Evolutionary conservation across 192 early-diverging fungal species (phyloP).

Genomic region (Backusella westeae): DNA sequence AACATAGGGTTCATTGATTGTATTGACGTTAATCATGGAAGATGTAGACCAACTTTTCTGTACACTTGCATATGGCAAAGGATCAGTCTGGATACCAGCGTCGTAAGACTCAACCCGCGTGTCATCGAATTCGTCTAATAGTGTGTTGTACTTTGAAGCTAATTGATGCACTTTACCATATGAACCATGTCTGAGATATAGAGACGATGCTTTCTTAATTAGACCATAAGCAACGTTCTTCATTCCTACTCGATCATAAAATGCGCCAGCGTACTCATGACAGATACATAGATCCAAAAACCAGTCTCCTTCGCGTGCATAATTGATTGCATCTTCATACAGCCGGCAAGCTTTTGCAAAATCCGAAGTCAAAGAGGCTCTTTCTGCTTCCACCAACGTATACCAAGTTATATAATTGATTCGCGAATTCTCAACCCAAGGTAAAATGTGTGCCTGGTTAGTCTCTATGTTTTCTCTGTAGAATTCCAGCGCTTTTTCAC

Average conservation of each 20-base stretch:
- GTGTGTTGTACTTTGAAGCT: conserved; percentile 6
- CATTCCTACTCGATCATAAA: conserved; percentile 21
- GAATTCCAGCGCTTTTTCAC: neutral
- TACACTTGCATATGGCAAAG: conserved; percentile 12
- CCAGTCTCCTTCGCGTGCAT: conserved; percentile 26
- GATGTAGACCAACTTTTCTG: conserved; percentile 18
- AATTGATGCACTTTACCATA: conserved; percentile 35
- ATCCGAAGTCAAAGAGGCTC: conserved; percentile 7
- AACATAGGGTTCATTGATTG: conserved; percentile 12
- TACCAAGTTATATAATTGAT: conserved; percentile 30
- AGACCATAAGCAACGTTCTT: conserved; percentile 26
- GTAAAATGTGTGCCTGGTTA: conserved; percentile 13
- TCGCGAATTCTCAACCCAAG: conserved; percentile 17
- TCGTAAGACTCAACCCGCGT: conserved; percentile 1
- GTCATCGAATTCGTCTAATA: conserved; percentile 24
- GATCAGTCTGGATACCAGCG: conserved; percentile 30
- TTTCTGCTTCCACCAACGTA: conserved; percentile 29
- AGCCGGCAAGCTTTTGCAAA: conserved; percentile 11
- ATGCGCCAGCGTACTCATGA: conserved; percentile 34
- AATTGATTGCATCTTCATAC: conserved; percentile 34
- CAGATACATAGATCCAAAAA: conserved; percentile 25
- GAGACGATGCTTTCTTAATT: conserved; percentile 21
- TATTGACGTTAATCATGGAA: conserved; percentile 5
- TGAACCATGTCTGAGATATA: conserved; percentile 19
- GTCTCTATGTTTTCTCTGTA: neutral